phyloP scores from a whole-genome alignment of 2,329 filamentous ascomycete genomes.

The Fusarium incarnatum region DNA sequence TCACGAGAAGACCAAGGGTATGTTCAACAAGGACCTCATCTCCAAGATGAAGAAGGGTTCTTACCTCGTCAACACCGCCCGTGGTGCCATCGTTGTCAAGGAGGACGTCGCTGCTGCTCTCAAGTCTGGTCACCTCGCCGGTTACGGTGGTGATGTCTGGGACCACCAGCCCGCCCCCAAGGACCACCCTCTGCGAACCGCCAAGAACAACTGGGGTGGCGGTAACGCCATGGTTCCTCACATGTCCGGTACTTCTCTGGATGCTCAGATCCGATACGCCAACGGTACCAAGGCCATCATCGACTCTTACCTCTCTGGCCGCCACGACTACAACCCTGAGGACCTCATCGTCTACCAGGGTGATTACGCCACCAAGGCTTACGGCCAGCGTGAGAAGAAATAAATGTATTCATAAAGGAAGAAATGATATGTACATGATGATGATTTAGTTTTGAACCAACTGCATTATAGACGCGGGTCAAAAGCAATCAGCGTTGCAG shows the following conservation, averaged over 20 bases:
- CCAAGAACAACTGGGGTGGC: slow-evolving; percentile 93
- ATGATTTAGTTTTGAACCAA: slow-evolving; percentile 34
- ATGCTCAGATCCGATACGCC: slow-evolving; percentile 94
- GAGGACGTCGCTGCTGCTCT: slow-evolving; percentile 96
- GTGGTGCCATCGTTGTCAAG: slow-evolving; percentile 99
- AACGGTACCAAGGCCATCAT: slow-evolving; percentile 90
- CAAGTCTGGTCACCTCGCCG: slow-evolving; percentile 89
- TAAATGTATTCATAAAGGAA: slow-evolving; percentile 34
- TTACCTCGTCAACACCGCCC: slow-evolving; percentile 98
- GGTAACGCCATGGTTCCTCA: slow-evolving; percentile 99
- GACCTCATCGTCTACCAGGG: slow-evolving; percentile 92
- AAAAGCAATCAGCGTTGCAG: slow-evolving; percentile 40
- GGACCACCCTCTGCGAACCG: slow-evolving; percentile 92
- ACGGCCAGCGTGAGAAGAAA: slow-evolving; percentile 76
- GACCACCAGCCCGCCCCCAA: slow-evolving; percentile 96
- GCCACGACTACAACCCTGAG: slow-evolving; percentile 86
- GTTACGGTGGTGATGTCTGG: slow-evolving; percentile 92
- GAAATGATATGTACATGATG: slow-evolving; percentile 39
- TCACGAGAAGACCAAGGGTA: slow-evolving; percentile 94
- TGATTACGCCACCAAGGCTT: slow-evolving; percentile 95
- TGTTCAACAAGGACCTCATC: slow-evolving; percentile 99
- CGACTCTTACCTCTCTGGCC: slow-evolving; percentile 88
- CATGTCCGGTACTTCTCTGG: slow-evolving; percentile 99
- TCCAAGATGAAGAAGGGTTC: slow-evolving; percentile 98
- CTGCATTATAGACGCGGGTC: slow-evolving; percentile 41